Conservation (phyloP, 1,139 yeast species). For the Geotrichum bryndzae region DNA sequence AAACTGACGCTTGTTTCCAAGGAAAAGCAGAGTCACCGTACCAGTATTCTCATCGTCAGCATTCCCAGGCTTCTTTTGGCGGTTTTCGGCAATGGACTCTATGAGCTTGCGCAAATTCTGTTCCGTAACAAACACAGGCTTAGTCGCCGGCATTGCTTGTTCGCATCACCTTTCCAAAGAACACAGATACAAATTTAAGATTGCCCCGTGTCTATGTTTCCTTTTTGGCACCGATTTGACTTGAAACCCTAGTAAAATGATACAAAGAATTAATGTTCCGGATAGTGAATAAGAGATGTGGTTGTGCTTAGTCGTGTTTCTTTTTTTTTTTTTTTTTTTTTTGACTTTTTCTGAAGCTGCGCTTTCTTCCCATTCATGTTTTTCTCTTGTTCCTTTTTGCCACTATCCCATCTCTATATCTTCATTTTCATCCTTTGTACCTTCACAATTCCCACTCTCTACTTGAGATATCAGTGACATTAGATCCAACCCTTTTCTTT, state of each 20-base stretch:
- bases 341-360: not conserved
- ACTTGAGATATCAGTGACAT: not conserved
- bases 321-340: not conserved
- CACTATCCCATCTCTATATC: not conserved
- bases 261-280: not conserved
- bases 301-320: not conserved
- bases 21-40: not conserved
- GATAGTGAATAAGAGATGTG: not conserved
- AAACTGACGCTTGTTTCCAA: constrained; percentile 5
- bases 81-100: constrained; percentile 4
- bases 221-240: not conserved
- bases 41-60: not conserved
- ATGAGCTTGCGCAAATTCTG: constrained; percentile 3
- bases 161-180: not conserved
- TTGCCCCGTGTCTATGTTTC: not conserved
- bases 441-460: not conserved
- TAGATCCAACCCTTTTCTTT: not conserved
- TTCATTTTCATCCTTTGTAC: not conserved
- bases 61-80: not conserved
- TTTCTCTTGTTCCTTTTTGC: not conserved
- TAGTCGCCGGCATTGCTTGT: not conserved
- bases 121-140: not conserved
- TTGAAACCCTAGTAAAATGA: not conserved
- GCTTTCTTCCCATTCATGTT: not conserved
- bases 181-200: not conserved